Evolutionary conservation across 306 rosid genomes (phyloP), one percentile per base, ranked within the genome.

Genomic region (Psophocarpus tetragonolobus): DNA sequence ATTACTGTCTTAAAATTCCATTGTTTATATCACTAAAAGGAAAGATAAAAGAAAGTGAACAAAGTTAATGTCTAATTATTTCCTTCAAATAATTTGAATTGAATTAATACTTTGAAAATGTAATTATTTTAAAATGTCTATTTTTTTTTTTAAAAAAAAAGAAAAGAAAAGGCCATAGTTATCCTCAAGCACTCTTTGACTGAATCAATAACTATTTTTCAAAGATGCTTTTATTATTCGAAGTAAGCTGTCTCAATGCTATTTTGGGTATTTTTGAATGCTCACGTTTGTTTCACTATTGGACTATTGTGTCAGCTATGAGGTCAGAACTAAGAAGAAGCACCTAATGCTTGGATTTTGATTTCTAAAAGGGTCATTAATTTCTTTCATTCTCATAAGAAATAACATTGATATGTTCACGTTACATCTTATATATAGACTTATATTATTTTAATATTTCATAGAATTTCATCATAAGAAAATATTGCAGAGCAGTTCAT

Each of bases 211-310:
- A 65, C 20, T 63, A 65, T 65, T 36, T 27, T 65, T 65, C 51
- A 38, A 65, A 65, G 50, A 38, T 65, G 71, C 71, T 65, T 10
- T 36, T 2, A 36, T 63, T 63, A 36, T 63, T 63, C 69, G 27
- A 33, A 9, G 27, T 33, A 63, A 33, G 44, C 68, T 32, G 23
- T 32, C 15, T 62, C 13, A 3, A 8, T 3, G 9, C 69, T 63
- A 17, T 63, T 63, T 63, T 9, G 3, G 45, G 69, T 35, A 63
- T 18, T 63, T 63, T 63, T 9, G 45, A 63, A 63, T 18, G n/a
- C 29, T 33, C 41, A 63, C 69, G 69, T 35, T 63, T 63, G 69
- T 4, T 64, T 65, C 71, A 36, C 1, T 65, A 65, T 36, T 36
- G 71, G 48, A 8, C 5, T 65, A 65, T 38, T 36, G 18, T 65